These are phyloP conservation scores for Salvia hispanica DNA, from an alignment of 257 asterid genomes.

Conservation along the genomic window DNA sequence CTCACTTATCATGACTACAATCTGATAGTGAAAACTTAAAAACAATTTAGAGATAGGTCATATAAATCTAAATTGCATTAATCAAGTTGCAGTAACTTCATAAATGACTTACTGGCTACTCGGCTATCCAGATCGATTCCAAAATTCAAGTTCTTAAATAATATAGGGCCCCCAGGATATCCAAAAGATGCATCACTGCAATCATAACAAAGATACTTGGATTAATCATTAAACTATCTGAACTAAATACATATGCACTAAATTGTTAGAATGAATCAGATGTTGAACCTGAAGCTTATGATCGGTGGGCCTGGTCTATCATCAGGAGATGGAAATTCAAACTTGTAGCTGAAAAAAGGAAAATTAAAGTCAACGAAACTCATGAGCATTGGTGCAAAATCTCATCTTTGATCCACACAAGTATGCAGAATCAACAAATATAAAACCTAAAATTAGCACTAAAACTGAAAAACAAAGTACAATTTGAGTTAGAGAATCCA, in stretches of 20 bases:
- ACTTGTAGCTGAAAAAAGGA: constrained; percentile 77
- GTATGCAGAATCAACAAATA: constrained; percentile 19
- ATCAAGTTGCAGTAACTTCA: constrained; percentile 23
- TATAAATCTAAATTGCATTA: constrained; percentile 21
- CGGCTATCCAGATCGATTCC: constrained; percentile 98
- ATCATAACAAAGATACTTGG: constrained; percentile 29
- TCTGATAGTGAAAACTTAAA: constrained; percentile 18
- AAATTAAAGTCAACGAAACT: constrained; percentile 20
- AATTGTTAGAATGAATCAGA: constrained; percentile 25
- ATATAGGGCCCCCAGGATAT: constrained; percentile 86
- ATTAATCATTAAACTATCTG: constrained; percentile 6
- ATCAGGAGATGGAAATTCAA: constrained; percentile 98
- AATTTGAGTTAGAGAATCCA: constrained; percentile 30
- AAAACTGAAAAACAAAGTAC: constrained; percentile 4
- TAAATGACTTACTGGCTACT: constrained; percentile 77
- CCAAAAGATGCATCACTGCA: constrained; percentile 99
- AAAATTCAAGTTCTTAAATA: constrained; percentile 89
- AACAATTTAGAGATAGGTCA: constrained; percentile 22
- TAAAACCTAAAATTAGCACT: constrained; percentile 21
- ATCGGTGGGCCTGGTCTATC: constrained; percentile 98
- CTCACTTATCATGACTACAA: constrained; percentile 16
- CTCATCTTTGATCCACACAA: constrained; percentile 17
- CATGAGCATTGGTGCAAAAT: constrained; percentile 23
- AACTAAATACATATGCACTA: constrained; percentile 9
- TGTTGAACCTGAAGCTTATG: constrained; percentile 88